A percentile compares a stretch with the other conserved stretches of the same genome.
phyloP scores from a whole-genome alignment of 2,329 filamentous ascomycete genomes.

The Penicillium concentricum region DNA sequence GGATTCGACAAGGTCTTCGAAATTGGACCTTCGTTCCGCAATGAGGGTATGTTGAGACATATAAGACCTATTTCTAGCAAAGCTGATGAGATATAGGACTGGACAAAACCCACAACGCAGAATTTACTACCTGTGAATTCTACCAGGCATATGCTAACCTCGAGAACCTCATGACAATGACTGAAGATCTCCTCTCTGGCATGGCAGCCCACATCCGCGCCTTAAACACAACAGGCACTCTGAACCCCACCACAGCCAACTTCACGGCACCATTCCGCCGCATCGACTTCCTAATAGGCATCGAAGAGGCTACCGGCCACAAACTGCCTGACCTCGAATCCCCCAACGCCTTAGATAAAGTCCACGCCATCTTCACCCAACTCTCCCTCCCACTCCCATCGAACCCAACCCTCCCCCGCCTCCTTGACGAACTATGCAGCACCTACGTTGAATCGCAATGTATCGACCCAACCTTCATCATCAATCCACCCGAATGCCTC shows the following conservation, averaged over 20 bases:
- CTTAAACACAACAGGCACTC: conserved; percentile 44
- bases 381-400: conserved; percentile 51
- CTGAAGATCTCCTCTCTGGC: conserved; percentile 66
- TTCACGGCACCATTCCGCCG: conserved; percentile 62
- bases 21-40: conserved; percentile 87
- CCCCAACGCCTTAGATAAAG: conserved; percentile 56
- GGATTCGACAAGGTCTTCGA: conserved; percentile 89
- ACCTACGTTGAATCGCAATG: conserved; percentile 78
- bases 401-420: conserved; percentile 60
- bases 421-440: conserved; percentile 79
- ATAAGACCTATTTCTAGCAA: not conserved
- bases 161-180: conserved; percentile 70
- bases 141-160: conserved; percentile 84
- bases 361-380: conserved; percentile 57
- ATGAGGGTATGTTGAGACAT: conserved; percentile 63
- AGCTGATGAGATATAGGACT: conserved; percentile 47
- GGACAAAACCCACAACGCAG: conserved; percentile 89
- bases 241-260: conserved; percentile 51
- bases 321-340: conserved; percentile 63
- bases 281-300: conserved; percentile 77
- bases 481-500: conserved; percentile 84
- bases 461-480: conserved; percentile 75
- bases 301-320: conserved; percentile 67
- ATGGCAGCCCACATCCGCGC: conserved; percentile 55
- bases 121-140: conserved; percentile 97